Base-by-base conservation (phyloP, 1,284 basidiomycete genomes). In the Trichosporon coremiiforme region DNA sequence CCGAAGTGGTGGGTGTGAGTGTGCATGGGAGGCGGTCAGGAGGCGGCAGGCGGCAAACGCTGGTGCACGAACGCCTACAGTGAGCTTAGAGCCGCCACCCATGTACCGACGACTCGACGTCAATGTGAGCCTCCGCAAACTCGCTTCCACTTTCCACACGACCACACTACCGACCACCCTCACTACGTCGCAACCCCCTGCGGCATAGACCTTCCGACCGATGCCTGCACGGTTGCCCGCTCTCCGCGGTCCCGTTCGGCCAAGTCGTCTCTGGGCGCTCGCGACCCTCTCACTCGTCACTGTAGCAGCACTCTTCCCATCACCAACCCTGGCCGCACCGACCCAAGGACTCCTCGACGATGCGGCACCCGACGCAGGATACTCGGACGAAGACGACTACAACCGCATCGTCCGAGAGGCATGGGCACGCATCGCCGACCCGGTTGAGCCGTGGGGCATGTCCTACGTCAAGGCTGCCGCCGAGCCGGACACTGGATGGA, bases 381-480 rank as follows among this genome's bases (percentile, higher is more conserved):
- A 33, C 57, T 62, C 57, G 29, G 31, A 33, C 57, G 57, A 62
- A 2, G 57, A 62, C 29, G 57, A 62, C 57, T 62, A 62, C 57
- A 62, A 62, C 17, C 57, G 57, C 20, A 35, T 66, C 35, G 38
- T 66, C 65, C 55, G 65, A 17, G 50, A 15, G 13, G 50, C 66
- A 7, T 64, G 55, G 29, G 20, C 25, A 7, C 41, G 55, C 60
- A 25, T 71, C 29, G 67, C 33, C n/a, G 67, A 71, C 70, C 67
- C 66, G 1, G 5, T 57, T 12, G 65, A 50, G 29, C 69, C 66
- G 33, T 68, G 66, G 66, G 20, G 65, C 38, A 41, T 36, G 20
- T 62, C 47, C 25, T 62, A 35, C 57, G 57, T 29, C 29, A 62
- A 33, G 17, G 57, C 57, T 7, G 33, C 57, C 10, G 35, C 38